Conservation (phyloP, 192 early-diverging fungal species). For the Podila verticillata region DNA sequence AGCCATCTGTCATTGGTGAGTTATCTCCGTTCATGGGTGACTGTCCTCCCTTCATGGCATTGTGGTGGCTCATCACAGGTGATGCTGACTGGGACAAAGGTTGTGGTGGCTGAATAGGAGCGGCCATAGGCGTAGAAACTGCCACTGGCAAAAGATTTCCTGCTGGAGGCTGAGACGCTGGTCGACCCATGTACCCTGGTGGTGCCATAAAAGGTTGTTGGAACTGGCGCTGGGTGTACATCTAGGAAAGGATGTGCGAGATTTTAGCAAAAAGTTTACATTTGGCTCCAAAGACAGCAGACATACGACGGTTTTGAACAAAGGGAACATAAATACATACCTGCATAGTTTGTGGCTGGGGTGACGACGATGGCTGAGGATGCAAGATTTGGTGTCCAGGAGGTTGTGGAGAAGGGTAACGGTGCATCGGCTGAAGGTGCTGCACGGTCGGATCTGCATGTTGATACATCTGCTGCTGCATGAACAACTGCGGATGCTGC, state of each 20-base stretch:
- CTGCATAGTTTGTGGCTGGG: slow-evolving; percentile 17
- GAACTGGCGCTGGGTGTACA: not conserved
- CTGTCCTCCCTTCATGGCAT: slow-evolving; percentile 37
- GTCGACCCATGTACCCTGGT: slow-evolving; percentile 21
- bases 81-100: slow-evolving; percentile 33
- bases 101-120: slow-evolving; percentile 1
- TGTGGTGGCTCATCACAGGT: slow-evolving; percentile 34
- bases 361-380: slow-evolving; percentile 8
- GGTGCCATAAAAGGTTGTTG: slow-evolving; percentile 14
- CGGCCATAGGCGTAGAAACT: not conserved
- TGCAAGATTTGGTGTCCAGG: slow-evolving; percentile 19
- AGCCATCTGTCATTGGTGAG: slow-evolving; percentile 50
- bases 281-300: not conserved
- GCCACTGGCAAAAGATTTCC: not conserved
- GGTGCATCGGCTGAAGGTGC: slow-evolving; percentile 21
- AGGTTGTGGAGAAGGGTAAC: slow-evolving; percentile 30
- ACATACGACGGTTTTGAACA: not conserved
- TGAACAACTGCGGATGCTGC: slow-evolving; percentile 15
- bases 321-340: not conserved
- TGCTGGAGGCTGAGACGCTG: slow-evolving; percentile 20
- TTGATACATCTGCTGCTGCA: slow-evolving; percentile 20
- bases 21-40: slow-evolving; percentile 45
- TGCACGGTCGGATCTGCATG: slow-evolving; percentile 16
- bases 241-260: not conserved
- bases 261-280: not conserved